Conservation (phyloP, 169 alveolate species). For the Plasmodium vivax region DNA sequence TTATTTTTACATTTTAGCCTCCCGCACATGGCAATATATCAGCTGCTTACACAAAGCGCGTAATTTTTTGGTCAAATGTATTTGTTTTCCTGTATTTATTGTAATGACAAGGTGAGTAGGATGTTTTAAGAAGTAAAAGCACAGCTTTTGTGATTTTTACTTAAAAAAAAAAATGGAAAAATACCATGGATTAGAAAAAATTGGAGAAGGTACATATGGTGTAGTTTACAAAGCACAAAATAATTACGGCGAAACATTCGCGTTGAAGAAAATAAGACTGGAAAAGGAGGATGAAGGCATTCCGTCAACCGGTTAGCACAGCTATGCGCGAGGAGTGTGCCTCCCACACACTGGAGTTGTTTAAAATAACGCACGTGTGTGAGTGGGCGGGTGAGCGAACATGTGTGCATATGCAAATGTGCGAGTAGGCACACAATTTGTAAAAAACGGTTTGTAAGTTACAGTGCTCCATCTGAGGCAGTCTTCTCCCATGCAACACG, state of each 20-base stretch:
- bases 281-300: conserved; percentile 99
- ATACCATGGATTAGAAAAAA: conserved; percentile 95
- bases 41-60: background rate
- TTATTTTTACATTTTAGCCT: background rate
- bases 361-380: background rate
- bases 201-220: conserved; percentile 99
- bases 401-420: background rate
- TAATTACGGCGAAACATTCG: conserved; percentile 92
- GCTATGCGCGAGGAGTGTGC: background rate
- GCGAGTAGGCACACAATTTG: background rate
- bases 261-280: conserved; percentile 97
- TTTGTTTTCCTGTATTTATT: conserved; percentile 3
- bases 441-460: background rate
- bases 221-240: conserved; percentile 96
- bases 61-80: background rate
- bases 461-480: background rate
- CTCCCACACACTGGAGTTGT: background rate
- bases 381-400: background rate
- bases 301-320: conserved; percentile 87
- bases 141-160: conserved; percentile 69
- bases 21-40: background rate
- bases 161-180: conserved; percentile 86
- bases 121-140: conserved; percentile 54
- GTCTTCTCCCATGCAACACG: background rate
- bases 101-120: conserved; percentile 48